phyloP scores from a whole-genome alignment of 2,329 filamentous ascomycete genomes.

The Aspergillus oerlinghausenensis region DNA sequence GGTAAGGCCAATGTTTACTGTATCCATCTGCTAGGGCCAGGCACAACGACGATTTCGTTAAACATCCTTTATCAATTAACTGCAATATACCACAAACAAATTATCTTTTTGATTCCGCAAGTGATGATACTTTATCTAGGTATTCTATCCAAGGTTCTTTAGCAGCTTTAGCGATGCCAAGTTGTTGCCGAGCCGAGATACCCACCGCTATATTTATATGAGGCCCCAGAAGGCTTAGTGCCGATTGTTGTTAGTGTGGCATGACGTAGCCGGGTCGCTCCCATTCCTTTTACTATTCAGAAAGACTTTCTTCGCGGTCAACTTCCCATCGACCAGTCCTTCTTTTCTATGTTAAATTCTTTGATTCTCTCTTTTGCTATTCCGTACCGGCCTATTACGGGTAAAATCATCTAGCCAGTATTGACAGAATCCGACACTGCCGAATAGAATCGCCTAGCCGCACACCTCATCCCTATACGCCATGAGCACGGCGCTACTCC shows the following conservation, averaged over 20 bases:
- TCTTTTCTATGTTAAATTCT: neutral
- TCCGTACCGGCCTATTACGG: neutral
- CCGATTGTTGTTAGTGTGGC: neutral
- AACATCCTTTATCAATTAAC: neutral
- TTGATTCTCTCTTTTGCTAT: neutral
- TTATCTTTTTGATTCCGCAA: too few relatives aligned
- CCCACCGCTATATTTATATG: neutral
- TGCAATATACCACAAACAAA: neutral
- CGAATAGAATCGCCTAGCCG: neutral
- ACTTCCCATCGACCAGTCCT: neutral
- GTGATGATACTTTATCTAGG: too few relatives aligned
- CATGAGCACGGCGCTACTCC: constrained; percentile 31
- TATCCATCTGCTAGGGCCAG: neutral
- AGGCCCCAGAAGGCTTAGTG: neutral
- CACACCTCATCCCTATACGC: constrained; percentile 3
- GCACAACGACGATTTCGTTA: neutral
- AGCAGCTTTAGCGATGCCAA: neutral
- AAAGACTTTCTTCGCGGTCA: neutral
- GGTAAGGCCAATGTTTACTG: neutral
- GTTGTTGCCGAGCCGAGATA: neutral
- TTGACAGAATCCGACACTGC: neutral
- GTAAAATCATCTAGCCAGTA: neutral
- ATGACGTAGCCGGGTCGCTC: neutral
- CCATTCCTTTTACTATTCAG: neutral
- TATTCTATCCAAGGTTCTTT: neutral